Percentiles rank a stretch among this genome's conserved stretches.
Conservation (phyloP, 805 yeast species). For the Ogataea ramenticola region DNA sequence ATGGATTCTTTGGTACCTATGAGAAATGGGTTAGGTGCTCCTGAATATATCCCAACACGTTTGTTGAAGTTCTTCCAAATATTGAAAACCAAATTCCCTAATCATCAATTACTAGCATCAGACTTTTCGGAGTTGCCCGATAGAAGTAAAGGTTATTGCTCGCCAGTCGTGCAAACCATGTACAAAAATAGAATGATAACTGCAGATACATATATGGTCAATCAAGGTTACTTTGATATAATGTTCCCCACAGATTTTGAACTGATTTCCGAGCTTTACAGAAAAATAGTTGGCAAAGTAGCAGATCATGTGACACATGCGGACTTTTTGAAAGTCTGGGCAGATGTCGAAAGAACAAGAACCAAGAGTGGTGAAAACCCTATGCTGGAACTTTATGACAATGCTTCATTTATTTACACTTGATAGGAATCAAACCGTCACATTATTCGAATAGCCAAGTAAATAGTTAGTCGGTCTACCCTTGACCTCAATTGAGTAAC, state of each 20-base stretch:
- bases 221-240: slow-evolving; percentile 81
- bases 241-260: slow-evolving; percentile 80
- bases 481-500: too few species aligned
- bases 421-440: too few species aligned
- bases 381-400: slow-evolving; percentile 67
- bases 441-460: too few species aligned
- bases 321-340: slow-evolving; percentile 65
- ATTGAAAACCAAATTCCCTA: slow-evolving; percentile 59
- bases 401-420: slow-evolving; percentile 61
- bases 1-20: slow-evolving; percentile 55
- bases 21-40: slow-evolving; percentile 57
- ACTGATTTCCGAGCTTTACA: slow-evolving; percentile 53
- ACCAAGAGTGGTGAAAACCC: slow-evolving; percentile 81
- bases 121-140: slow-evolving; percentile 57
- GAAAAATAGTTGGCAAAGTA: slow-evolving; percentile 53
- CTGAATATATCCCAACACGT: slow-evolving; percentile 80
- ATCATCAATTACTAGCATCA: slow-evolving; percentile 65
- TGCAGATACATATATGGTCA: slow-evolving; percentile 68
- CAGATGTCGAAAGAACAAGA: slow-evolving; percentile 56
- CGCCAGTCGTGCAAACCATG: slow-evolving; percentile 79
- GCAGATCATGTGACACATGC: slow-evolving; percentile 50
- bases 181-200: slow-evolving; percentile 61
- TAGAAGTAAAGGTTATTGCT: slow-evolving; percentile 47
- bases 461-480: too few species aligned
- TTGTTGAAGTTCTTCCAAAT: slow-evolving; percentile 57